These are phyloP conservation scores for Paramarasmius palmivorus DNA, from an alignment of 1,284 basidiomycete genomes.

Conservation along the genomic window DNA sequence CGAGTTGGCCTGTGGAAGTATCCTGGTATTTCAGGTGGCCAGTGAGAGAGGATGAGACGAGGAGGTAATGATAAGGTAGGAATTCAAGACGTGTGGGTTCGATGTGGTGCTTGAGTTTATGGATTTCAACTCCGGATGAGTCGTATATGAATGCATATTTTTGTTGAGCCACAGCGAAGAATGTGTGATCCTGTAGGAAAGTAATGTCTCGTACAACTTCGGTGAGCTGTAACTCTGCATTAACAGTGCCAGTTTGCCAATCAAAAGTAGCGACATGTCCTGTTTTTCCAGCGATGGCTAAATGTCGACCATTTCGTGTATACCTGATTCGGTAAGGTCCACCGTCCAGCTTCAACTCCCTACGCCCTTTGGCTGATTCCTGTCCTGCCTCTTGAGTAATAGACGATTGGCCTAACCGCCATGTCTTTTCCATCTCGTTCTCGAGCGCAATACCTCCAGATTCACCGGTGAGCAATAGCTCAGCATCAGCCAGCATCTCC, in stretches of 20 bases:
- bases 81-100: slow-evolving; percentile 93
- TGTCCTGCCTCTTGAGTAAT: slow-evolving; percentile 71
- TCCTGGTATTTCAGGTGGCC: slow-evolving; percentile 98
- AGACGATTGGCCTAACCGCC: slow-evolving; percentile 84
- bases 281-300: slow-evolving; percentile 79
- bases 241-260: slow-evolving; percentile 87
- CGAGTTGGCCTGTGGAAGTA: slow-evolving; percentile 88
- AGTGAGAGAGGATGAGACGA: slow-evolving; percentile 56
- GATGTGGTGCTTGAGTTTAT: slow-evolving; percentile 81
- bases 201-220: slow-evolving; percentile 92
- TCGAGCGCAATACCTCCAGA: slow-evolving; percentile 75
- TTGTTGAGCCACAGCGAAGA: slow-evolving; percentile 95
- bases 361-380: slow-evolving; percentile 74
- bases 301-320: slow-evolving; percentile 87
- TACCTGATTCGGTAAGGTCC: slow-evolving; percentile 86
- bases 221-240: slow-evolving; percentile 89
- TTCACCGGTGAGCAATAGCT: slow-evolving; percentile 62
- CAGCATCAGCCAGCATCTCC: slow-evolving; percentile 63
- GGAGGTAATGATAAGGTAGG: slow-evolving; percentile 94
- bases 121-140: slow-evolving; percentile 90
- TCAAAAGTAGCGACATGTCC: slow-evolving; percentile 97
- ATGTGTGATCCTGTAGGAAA: slow-evolving; percentile 91
- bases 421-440: slow-evolving; percentile 83
- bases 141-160: slow-evolving; percentile 98
- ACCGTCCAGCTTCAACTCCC: slow-evolving; percentile 84